Base-by-base conservation (phyloP, 495 filamentous ascomycete species). In the Staphylotrichum longicolle region DNA sequence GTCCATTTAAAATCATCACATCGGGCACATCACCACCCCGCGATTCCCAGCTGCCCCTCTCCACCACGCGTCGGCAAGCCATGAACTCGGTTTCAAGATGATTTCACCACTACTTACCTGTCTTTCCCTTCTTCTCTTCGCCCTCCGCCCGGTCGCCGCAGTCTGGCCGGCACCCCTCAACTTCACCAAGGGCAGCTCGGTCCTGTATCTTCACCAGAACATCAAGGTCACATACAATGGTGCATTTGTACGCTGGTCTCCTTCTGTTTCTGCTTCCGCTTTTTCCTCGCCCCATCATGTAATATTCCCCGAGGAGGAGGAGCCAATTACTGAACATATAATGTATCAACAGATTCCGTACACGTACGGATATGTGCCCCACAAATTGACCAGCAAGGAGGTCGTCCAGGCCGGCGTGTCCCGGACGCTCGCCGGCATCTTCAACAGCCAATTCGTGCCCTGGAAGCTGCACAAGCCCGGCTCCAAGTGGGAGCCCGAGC, bases 381-480 rank as follows among this genome's bases (percentile, higher is more conserved):
- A 63, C 14, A 65, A 63, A 15, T 68, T 78, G 54, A 72, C 62
- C 63, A 81, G 76, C 71, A 74, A 71, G 60, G 75, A 81, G 32
- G 75, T 84, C 49, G 77, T 85, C 39, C 74, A 77, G 58, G 76
- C 72, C 55, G 80, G 72, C n/a, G 66, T 83, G 20, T 72, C 75
- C 40, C 74, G 82, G 40, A 70, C 76, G 5, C 57, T 80, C 39
- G 63, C 73, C 27, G 80, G 75, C 49, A 80, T 91, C 35, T 85
- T 91, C 70, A 70, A 76, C 32, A 72, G 84, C 62, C 82, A 81
- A 61, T 84, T 90, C 48, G 80, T 89, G 11, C 90, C 90, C 4
- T 93, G 90, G 89, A 90, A 86, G 75, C 83, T 93, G 60, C 79
- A 88, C 63, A 78, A 80, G 34, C 81, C 85, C 12, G 75, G 81